phyloP scores from a whole-genome alignment of 805 yeast genomes.

The Kazachstania viticola region DNA sequence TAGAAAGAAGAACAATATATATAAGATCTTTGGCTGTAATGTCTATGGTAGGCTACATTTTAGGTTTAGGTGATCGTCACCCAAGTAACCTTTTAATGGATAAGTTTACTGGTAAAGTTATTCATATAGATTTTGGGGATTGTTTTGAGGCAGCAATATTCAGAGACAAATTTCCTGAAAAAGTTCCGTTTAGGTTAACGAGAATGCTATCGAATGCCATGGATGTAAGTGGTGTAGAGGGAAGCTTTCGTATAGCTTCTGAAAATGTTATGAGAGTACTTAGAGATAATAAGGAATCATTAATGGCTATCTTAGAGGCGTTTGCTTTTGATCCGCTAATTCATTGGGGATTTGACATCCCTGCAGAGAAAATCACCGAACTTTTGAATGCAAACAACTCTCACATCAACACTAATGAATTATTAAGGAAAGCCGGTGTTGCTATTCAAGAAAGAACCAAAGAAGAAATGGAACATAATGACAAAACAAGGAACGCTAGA shows the following conservation, averaged over 20 bases:
- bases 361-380: conserved; percentile 65
- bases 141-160: conserved; percentile 97
- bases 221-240: conserved; percentile 98
- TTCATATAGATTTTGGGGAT: conserved; percentile 97
- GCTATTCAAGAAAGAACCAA: conserved; percentile 66
- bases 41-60: conserved; percentile 97
- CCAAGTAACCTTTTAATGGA: conserved; percentile 96
- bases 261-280: conserved; percentile 94
- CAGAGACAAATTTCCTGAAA: conserved; percentile 95
- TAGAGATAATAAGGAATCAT: conserved; percentile 86
- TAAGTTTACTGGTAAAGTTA: conserved; percentile 85
- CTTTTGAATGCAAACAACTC: conserved; percentile 62
- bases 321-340: conserved; percentile 97
- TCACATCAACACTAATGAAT: conserved; percentile 55
- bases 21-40: conserved; percentile 93
- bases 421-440: conserved; percentile 60
- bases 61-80: conserved; percentile 96
- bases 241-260: conserved; percentile 90
- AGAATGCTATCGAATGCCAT: conserved; percentile 96
- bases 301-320: conserved; percentile 96
- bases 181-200: conserved; percentile 93
- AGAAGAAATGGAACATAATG: conserved; percentile 55
- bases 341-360: conserved; percentile 96
- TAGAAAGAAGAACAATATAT: conserved; percentile 91
- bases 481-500: conserved; percentile 73